Evolutionary conservation across 768 basidiomycete genomes (phyloP).

Genomic region (Rhodocollybia butyracea): DNA sequence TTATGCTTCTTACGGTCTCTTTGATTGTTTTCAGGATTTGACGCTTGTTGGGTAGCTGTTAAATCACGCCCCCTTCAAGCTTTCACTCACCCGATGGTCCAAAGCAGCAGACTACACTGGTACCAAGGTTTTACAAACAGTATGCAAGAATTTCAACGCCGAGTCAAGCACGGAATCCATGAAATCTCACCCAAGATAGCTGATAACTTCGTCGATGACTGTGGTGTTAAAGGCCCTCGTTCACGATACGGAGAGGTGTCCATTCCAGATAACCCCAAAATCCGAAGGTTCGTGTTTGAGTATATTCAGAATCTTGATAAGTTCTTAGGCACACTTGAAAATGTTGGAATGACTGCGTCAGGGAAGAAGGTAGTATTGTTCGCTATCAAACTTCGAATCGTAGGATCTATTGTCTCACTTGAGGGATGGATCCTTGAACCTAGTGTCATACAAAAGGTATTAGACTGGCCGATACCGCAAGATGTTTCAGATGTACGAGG

Average conservation of each 20-base stretch:
- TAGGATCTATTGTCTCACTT: background rate
- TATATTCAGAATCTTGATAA: conserved; percentile 13
- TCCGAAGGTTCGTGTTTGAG: conserved; percentile 28
- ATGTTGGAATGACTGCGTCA: background rate
- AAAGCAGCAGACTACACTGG: conserved; percentile 11
- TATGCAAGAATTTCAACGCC: conserved; percentile 3
- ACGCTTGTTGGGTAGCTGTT: background rate
- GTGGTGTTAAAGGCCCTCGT: conserved; percentile 19
- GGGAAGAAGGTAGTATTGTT: background rate
- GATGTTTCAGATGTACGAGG: too few species aligned
- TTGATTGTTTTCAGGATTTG: conserved; percentile 1
- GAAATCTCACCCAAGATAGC: background rate
- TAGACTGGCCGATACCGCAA: too few species aligned
- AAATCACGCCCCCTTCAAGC: conserved; percentile 8
- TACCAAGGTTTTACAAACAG: conserved; percentile 11
- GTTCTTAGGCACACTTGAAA: background rate
- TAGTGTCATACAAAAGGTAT: too few species aligned
- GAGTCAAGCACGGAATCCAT: background rate
- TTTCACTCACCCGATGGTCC: conserved; percentile 8
- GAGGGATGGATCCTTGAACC: conserved; percentile 10
- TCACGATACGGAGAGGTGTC: conserved; percentile 19
- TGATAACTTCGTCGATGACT: conserved; percentile 20
- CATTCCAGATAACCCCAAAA: conserved; percentile 20
- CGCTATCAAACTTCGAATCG: background rate
- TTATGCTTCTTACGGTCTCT: background rate